phyloP scores from a whole-genome alignment of 1,284 basidiomycete genomes.

The Irpex rosettiformis region DNA sequence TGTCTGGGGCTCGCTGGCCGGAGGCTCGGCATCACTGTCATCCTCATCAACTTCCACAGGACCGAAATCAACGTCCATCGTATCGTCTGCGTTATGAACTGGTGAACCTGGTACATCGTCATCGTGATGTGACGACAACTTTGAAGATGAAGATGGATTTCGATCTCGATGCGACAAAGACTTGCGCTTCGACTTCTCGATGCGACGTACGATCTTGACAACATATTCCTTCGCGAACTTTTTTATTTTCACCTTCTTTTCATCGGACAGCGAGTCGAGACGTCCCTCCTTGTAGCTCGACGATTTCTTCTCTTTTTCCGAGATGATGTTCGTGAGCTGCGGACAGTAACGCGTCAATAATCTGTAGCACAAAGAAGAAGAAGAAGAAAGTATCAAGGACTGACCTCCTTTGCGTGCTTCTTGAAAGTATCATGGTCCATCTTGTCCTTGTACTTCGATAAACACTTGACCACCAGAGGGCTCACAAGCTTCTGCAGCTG shows the following conservation, averaged over 20 bases:
- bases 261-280: slow-evolving; percentile 77
- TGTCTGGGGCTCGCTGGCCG: slow-evolving; percentile 6
- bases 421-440: slow-evolving; percentile 91
- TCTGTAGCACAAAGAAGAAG: not conserved
- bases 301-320: slow-evolving; percentile 93
- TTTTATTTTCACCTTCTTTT: slow-evolving; percentile 90
- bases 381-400: slow-evolving; percentile 1
- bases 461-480: slow-evolving; percentile 84
- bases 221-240: slow-evolving; percentile 91
- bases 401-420: slow-evolving; percentile 91
- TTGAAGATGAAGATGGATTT: slow-evolving; percentile 3
- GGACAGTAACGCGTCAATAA: slow-evolving; percentile 3
- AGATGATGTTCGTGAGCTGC: slow-evolving; percentile 81
- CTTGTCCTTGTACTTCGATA: slow-evolving; percentile 84
- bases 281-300: slow-evolving; percentile 68
- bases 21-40: slow-evolving; percentile 7
- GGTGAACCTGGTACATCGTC: not conserved
- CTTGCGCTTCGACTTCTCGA: slow-evolving; percentile 41
- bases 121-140: not conserved
- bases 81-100: slow-evolving; percentile 7
- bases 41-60: slow-evolving; percentile 10
- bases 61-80: slow-evolving; percentile 2
- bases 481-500: slow-evolving; percentile 81
- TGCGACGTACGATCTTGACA: slow-evolving; percentile 59
- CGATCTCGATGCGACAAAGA: not conserved